Conservation (phyloP, 2,329 filamentous ascomycete species). For the Penicillium psychrosexuale region DNA sequence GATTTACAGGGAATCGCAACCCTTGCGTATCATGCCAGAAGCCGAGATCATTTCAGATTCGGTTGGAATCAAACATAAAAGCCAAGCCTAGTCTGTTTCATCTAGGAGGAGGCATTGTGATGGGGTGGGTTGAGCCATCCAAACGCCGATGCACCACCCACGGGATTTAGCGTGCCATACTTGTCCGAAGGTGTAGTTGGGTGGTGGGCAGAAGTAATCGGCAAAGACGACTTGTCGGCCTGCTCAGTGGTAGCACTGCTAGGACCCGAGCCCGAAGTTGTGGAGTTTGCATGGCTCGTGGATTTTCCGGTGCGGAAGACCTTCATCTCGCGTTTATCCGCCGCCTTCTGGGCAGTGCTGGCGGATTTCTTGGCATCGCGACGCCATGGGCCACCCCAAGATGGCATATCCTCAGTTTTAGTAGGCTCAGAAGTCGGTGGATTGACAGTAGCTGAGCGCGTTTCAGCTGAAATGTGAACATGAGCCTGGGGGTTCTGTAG, state of each 20-base stretch:
- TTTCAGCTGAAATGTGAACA: conserved; percentile 8
- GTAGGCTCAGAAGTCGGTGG: conserved; percentile 21
- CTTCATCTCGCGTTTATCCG: conserved; percentile 72
- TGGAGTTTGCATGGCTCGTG: conserved; percentile 41
- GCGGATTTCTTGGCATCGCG: conserved; percentile 40
- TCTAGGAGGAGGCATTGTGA: conserved; percentile 21
- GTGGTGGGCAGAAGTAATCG: conserved; percentile 13
- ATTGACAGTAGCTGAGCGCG: conserved; percentile 3
- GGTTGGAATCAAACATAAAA: conserved; percentile 5
- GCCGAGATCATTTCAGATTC: background rate
- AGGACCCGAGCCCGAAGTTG: conserved; percentile 14
- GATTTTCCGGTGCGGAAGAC: conserved; percentile 75
- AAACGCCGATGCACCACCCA: conserved; percentile 91
- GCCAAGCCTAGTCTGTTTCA: conserved; percentile 25
- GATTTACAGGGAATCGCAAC: background rate
- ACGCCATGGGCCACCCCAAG: conserved; percentile 70
- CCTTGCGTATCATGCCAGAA: background rate
- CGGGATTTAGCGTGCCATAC: conserved; percentile 64
- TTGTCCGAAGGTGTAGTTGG: conserved; percentile 26
- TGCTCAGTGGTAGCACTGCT: conserved; percentile 13
- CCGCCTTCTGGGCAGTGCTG: conserved; percentile 12
- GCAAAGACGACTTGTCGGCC: conserved; percentile 3
- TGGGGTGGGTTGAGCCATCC: conserved; percentile 71
- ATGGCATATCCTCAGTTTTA: conserved; percentile 29
- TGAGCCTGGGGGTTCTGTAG: conserved; percentile 4